Base-by-base conservation (phyloP, 2,329 filamentous ascomycete genomes). In the Aspergillus sp. region DNA sequence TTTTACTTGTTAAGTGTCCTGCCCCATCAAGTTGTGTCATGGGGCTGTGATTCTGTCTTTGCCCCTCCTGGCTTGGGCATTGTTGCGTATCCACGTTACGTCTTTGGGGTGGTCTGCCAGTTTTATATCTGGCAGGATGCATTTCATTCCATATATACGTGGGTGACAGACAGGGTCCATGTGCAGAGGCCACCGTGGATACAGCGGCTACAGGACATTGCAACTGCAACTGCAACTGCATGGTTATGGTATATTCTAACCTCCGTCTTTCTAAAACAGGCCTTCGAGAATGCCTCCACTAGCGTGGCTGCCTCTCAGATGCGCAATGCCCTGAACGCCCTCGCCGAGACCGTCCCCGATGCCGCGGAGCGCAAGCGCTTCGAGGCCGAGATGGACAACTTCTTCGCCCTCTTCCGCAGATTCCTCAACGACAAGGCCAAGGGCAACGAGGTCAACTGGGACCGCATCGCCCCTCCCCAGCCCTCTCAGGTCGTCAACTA, bases 331-430 rank as follows among this genome's bases (percentile, higher is more conserved):
- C 85, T 99, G 77, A 98, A 97, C 78, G 89, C 89, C 78, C 89
- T 99, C 65, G 86, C 91, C 71, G 95, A 99, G 82, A 91, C 89
- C 9, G 93, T 97, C 76, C 86, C 88, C 73, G 92, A 98, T 76
- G 85, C 90, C 59, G 82, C 77, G 32, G 84, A 87, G 76, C 88
- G 87, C 83, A 80, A 81, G 91, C 88, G 96, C 68, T 98, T 98
- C 79, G 94, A 98, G 83, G 96, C 93, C 4, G 94, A 99, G 82
- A 98, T 97, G 93, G 95, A 99, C 87, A 99, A 99, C 88, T 99
- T 99, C 86, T 99, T 99, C 77, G 90, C 92, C 63, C 90, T 99
- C 64, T 99, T 99, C 89, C 91, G 95, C 76, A 89, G 95, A 81
- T 99, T 97, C 81, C 84, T 99, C 66, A 97, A 97, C 78, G 95